Percentiles rank a stretch among this genome's conserved stretches.
Evolutionary conservation across 441 rosid species (phyloP).

Genomic region (Bruguiera hainesii): DNA sequence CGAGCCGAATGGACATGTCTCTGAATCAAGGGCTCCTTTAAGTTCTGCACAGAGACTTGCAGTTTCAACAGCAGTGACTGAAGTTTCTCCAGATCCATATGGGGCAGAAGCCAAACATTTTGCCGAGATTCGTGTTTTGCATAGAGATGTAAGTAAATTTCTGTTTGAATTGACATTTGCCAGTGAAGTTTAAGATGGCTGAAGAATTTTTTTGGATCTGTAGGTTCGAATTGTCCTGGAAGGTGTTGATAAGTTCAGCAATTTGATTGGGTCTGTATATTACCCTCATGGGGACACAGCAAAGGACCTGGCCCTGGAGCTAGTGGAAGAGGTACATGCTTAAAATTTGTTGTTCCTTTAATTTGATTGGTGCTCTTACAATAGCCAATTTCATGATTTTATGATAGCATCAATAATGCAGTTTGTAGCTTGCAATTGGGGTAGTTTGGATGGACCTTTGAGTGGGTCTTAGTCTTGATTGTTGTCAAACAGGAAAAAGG

Average conservation of each 20-base stretch:
- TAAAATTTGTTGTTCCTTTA: slow-evolving; percentile 10
- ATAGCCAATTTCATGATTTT: too few relatives aligned
- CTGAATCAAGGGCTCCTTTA: slow-evolving; percentile 61
- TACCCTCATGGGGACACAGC: slow-evolving; percentile 82
- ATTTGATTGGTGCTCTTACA: not conserved
- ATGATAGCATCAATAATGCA: too few relatives aligned
- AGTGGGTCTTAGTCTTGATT: too few relatives aligned
- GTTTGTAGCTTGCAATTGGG: too few relatives aligned
- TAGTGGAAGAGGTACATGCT: slow-evolving; percentile 75
- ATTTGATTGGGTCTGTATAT: slow-evolving; percentile 89
- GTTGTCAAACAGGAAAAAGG: too few relatives aligned
- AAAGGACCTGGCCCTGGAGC: slow-evolving; percentile 88
- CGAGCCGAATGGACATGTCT: slow-evolving; percentile 64
- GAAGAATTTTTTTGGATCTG: slow-evolving; percentile 20
- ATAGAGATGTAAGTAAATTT: slow-evolving; percentile 65
- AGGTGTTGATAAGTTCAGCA: slow-evolving; percentile 92
- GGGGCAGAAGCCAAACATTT: slow-evolving; percentile 84
- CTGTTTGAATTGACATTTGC: slow-evolving; percentile 7
- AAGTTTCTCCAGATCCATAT: slow-evolving; percentile 77
- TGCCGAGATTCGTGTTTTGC: slow-evolving; percentile 79
- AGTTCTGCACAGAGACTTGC: slow-evolving; percentile 93
- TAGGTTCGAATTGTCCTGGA: slow-evolving; percentile 97
- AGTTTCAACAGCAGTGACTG: slow-evolving; percentile 51
- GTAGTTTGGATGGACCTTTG: too few relatives aligned
- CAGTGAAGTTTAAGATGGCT: not conserved